Evolutionary conservation across 2,329 filamentous ascomycete genomes (phyloP).

Genomic region (Clonostachys solani): DNA sequence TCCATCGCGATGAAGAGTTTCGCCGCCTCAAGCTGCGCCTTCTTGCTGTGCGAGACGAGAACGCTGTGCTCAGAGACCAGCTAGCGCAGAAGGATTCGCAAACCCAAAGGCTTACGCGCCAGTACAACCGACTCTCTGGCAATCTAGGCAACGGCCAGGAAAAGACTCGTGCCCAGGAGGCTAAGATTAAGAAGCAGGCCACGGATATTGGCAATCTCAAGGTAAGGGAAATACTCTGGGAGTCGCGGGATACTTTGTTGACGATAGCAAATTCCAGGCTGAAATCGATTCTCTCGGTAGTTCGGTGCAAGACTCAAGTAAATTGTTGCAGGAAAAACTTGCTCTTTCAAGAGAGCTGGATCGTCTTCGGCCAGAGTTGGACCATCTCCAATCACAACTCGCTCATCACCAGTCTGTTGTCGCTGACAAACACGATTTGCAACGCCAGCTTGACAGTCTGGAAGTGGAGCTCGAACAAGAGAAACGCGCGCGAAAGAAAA

Average conservation of each 20-base stretch:
- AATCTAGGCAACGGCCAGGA: slow-evolving; percentile 39
- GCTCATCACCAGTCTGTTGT: slow-evolving; percentile 62
- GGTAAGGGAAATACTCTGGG: slow-evolving; percentile 20
- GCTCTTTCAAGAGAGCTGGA: slow-evolving; percentile 46
- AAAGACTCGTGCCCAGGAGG: slow-evolving; percentile 37
- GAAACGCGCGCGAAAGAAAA: slow-evolving; percentile 34
- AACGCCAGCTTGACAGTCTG: slow-evolving; percentile 71
- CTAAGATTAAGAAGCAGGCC: slow-evolving; percentile 41
- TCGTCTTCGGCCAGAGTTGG: slow-evolving; percentile 48
- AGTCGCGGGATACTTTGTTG: too few species aligned
- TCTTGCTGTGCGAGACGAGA: slow-evolving; percentile 72
- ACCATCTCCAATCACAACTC: slow-evolving; percentile 51
- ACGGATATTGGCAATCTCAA: slow-evolving; percentile 43
- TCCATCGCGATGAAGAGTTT: slow-evolving; percentile 71
- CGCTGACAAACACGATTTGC: slow-evolving; percentile 74
- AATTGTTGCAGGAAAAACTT: slow-evolving; percentile 58
- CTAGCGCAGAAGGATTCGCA: slow-evolving; percentile 56
- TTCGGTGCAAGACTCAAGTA: slow-evolving; percentile 65
- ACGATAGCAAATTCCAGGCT: slow-evolving; percentile 38
- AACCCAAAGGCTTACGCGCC: slow-evolving; percentile 40
- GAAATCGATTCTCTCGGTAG: slow-evolving; percentile 67
- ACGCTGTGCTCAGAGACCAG: slow-evolving; percentile 61
- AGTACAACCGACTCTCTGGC: slow-evolving; percentile 29
- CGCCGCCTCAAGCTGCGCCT: slow-evolving; percentile 66
- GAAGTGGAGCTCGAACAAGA: slow-evolving; percentile 83